phyloP scores from a whole-genome alignment of 2,329 filamentous ascomycete genomes.

The Claviceps paspali region DNA sequence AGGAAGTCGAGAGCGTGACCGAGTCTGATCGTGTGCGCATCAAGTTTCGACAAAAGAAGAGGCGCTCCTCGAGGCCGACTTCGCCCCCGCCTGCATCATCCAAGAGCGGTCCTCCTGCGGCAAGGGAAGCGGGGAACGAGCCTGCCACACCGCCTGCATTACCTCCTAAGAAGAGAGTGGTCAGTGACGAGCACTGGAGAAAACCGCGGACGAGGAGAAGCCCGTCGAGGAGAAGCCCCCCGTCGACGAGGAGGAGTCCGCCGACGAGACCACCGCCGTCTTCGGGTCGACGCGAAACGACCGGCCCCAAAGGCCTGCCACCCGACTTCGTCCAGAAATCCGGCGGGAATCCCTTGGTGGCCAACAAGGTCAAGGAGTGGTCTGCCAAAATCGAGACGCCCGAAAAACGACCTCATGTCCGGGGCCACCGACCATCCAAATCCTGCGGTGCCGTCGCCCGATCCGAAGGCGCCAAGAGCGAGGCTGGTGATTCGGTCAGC shows the following conservation, averaged over 20 bases:
- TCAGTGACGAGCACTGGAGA: constrained; percentile 87
- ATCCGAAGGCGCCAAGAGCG: constrained; percentile 14
- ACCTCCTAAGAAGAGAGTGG: constrained; percentile 77
- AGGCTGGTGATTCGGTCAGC: constrained; percentile 13
- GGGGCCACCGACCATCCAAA: constrained; percentile 21
- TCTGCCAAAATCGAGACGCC: constrained; percentile 38
- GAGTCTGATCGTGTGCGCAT: constrained; percentile 46
- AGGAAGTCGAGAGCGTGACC: constrained; percentile 41
- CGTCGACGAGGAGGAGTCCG: constrained; percentile 31
- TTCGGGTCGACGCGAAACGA: constrained; percentile 12
- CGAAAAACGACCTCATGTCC: constrained; percentile 19
- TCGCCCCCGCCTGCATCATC: constrained; percentile 10
- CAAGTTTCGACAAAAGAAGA: constrained; percentile 34
- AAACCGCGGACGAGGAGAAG: constrained; percentile 40
- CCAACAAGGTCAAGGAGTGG: constrained; percentile 49
- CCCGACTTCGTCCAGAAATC: constrained; percentile 42
- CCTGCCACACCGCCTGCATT: constrained; percentile 20
- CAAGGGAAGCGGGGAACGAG: constrained; percentile 9
- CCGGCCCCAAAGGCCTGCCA: constrained; percentile 23
- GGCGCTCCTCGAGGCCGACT: constrained; percentile 17
- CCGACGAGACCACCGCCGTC: constrained; percentile 26
- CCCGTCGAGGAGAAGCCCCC: constrained; percentile 27
- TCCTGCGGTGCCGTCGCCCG: constrained; percentile 17
- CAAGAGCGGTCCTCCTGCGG: constrained; percentile 13
- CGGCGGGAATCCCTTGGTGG: constrained; percentile 37